These are phyloP conservation scores for Plasmodium knowlesi DNA, from an alignment of 169 alveolate species.

Conservation along the genomic window DNA sequence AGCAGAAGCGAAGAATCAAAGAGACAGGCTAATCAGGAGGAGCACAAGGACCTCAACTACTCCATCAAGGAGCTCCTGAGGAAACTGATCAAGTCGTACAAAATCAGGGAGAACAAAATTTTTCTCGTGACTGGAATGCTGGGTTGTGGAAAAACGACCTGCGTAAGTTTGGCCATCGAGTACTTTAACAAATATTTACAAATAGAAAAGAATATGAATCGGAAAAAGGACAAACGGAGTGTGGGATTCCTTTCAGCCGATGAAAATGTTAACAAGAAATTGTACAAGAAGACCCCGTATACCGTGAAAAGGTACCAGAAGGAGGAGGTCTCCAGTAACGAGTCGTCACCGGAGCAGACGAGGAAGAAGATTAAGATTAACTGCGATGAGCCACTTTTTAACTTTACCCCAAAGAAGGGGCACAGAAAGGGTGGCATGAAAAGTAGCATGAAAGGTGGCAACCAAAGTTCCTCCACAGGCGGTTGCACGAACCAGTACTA, in stretches of 20 bases:
- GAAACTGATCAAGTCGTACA: conserved; percentile 54
- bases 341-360: neutral
- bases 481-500: neutral
- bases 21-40: neutral
- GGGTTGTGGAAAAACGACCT: conserved; percentile 67
- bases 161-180: conserved; percentile 59
- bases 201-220: conserved; percentile 45
- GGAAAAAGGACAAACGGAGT: neutral
- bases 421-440: neutral
- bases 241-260: conserved; percentile 21
- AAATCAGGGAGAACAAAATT: conserved; percentile 60
- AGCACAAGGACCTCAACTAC: conserved; percentile 17
- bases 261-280: conserved; percentile 2
- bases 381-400: conserved; percentile 52
- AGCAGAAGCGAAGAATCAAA: neutral
- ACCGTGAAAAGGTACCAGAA: conserved; percentile 1
- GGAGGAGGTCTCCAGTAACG: neutral
- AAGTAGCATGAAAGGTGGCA: neutral
- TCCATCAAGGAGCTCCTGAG: conserved; percentile 43
- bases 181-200: conserved; percentile 61
- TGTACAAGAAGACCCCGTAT: conserved; percentile 62
- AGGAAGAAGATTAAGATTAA: conserved; percentile 25
- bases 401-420: conserved; percentile 48
- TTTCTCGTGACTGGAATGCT: conserved; percentile 56
- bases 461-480: neutral